Evolutionary conservation across 495 filamentous ascomycete genomes (phyloP).

Genomic region (Aspergillus wentii): DNA sequence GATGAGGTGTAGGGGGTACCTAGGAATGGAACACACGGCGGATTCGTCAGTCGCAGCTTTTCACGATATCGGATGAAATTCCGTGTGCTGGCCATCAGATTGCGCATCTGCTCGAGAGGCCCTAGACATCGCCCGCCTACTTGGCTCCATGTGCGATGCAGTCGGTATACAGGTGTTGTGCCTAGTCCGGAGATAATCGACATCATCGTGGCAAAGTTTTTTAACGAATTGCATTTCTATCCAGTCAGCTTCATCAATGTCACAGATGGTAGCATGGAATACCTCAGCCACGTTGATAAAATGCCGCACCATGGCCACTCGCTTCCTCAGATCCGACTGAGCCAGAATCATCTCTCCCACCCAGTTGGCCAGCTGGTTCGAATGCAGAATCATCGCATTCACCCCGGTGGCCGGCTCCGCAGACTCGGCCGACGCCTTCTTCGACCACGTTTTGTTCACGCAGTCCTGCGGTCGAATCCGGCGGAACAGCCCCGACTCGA

Average conservation of each 20-base stretch:
- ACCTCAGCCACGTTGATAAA: constrained; percentile 88
- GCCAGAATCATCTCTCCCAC: constrained; percentile 90
- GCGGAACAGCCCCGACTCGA: constrained; percentile 79
- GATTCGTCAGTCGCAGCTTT: constrained; percentile 71
- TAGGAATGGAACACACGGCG: constrained; percentile 93
- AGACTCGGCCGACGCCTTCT: constrained; percentile 68
- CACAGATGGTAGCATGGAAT: not conserved
- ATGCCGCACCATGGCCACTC: constrained; percentile 91
- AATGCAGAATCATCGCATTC: constrained; percentile 85
- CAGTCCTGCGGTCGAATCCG: constrained; percentile 86
- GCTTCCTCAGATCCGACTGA: constrained; percentile 81
- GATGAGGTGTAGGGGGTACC: constrained; percentile 47
- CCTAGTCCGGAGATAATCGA: constrained; percentile 89
- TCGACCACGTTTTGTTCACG: constrained; percentile 90
- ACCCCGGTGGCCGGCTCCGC: constrained; percentile 83
- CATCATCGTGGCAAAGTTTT: constrained; percentile 91
- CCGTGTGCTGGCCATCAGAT: constrained; percentile 85
- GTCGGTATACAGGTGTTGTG: constrained; percentile 82
- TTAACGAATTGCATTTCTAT: constrained; percentile 78
- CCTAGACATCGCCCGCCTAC: constrained; percentile 68
- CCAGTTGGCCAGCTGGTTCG: constrained; percentile 95
- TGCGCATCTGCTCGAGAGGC: constrained; percentile 73
- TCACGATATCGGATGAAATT: constrained; percentile 90
- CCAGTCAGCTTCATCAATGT: not conserved
- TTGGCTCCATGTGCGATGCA: constrained; percentile 82